These are phyloP conservation scores for Durusdinium trenchii DNA, from an alignment of 73 alveolate genomes.

Conservation along the genomic window DNA sequence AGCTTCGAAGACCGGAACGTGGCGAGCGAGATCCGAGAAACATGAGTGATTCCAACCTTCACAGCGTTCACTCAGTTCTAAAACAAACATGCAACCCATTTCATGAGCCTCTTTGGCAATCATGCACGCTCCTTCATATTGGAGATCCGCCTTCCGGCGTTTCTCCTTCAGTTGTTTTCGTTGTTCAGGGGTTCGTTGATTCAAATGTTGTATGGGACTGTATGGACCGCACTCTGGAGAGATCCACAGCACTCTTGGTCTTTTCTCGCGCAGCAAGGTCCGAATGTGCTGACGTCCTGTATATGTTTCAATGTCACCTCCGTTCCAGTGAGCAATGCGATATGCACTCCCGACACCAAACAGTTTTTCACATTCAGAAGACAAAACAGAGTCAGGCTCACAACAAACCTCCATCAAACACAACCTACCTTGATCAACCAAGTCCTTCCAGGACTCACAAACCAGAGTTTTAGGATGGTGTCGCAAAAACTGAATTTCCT, in stretches of 20 bases:
- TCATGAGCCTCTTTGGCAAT: not conserved
- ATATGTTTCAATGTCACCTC: not conserved
- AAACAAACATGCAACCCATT: not conserved
- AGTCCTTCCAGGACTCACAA: not conserved
- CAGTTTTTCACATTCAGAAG: not conserved
- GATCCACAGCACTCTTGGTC: not conserved
- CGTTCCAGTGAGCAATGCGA: not conserved
- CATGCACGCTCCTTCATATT: not conserved
- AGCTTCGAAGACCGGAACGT: not conserved
- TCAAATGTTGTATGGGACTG: slow-evolving; percentile 14
- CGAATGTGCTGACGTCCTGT: not conserved
- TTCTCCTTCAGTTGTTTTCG: not conserved
- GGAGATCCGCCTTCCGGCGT: not conserved
- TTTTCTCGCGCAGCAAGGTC: not conserved
- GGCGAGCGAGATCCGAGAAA: not conserved
- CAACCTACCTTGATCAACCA: not conserved
- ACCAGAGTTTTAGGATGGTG: too few species aligned
- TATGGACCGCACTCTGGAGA: slow-evolving; percentile 21
- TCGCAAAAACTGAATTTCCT: too few species aligned
- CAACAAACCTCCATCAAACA: not conserved
- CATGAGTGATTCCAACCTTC: not conserved
- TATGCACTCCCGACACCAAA: not conserved
- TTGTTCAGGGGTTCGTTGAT: not conserved
- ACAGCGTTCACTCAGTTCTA: not conserved
- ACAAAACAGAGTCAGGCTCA: not conserved